phyloP scores from a whole-genome alignment of 148 eudicot species.

The Fagopyrum esculentum region DNA sequence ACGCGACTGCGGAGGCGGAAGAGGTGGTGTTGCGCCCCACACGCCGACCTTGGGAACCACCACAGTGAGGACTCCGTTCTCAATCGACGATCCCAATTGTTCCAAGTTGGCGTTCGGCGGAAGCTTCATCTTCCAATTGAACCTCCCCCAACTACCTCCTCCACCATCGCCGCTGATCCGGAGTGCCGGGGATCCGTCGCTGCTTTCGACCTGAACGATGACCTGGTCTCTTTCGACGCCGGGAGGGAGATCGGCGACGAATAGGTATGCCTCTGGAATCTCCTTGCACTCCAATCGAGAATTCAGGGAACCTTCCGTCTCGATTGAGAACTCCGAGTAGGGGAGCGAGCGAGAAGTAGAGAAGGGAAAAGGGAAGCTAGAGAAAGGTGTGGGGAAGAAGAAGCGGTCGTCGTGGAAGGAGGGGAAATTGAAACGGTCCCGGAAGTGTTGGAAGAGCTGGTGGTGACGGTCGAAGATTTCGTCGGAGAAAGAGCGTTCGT shows the following conservation, averaged over 20 bases:
- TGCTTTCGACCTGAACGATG: slow-evolving; percentile 15
- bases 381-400: background rate
- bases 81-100: slow-evolving; percentile 23
- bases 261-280: slow-evolving; percentile 29
- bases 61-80: slow-evolving; percentile 32
- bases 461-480: slow-evolving; percentile 15
- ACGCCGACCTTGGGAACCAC: slow-evolving; percentile 27
- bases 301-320: slow-evolving; percentile 22
- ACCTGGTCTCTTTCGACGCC: slow-evolving; percentile 22
- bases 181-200: slow-evolving; percentile 12
- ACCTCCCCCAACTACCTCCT: slow-evolving; percentile 25
- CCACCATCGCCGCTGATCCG: slow-evolving; percentile 17
- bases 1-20: background rate
- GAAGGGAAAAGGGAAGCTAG: slow-evolving; percentile 13
- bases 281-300: slow-evolving; percentile 32
- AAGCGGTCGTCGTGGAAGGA: background rate
- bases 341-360: slow-evolving; percentile 18
- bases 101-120: slow-evolving; percentile 21
- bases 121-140: slow-evolving; percentile 25
- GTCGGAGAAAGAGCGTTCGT: slow-evolving; percentile 18
- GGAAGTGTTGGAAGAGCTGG: slow-evolving; percentile 16
- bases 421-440: slow-evolving; percentile 25
- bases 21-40: background rate
- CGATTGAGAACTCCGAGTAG: slow-evolving; percentile 27
- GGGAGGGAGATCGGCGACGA: slow-evolving; percentile 26